These are phyloP conservation scores for Rhodosporidiobolus odoratus DNA, from an alignment of 768 basidiomycete genomes.

Conservation along the genomic window DNA sequence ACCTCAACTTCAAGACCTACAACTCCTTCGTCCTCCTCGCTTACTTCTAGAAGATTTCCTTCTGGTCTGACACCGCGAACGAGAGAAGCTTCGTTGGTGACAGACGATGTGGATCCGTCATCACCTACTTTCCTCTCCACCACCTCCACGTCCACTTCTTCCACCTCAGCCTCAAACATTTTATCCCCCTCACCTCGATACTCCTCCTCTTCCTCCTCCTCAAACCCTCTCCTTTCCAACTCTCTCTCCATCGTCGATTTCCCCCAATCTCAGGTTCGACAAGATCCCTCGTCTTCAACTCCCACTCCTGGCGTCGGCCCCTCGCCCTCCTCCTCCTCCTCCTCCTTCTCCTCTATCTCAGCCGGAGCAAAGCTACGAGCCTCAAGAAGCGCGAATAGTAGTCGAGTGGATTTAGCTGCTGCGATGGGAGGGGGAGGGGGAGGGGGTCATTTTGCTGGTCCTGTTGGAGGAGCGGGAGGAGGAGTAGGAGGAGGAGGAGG, in stretches of 20 bases:
- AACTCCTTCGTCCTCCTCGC: not conserved
- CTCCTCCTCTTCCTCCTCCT: no score
- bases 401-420: constrained; percentile 22
- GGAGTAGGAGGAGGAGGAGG: not conserved
- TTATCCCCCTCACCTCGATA: no score
- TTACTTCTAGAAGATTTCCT: constrained; percentile 4
- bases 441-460: constrained; percentile 20
- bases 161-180: no score
- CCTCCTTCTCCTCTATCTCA: no score
- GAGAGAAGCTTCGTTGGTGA: no score
- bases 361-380: constrained; percentile 28
- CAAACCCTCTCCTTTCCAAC: constrained; percentile 15
- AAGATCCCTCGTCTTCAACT: not conserved
- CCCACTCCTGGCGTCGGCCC: not conserved
- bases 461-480: not conserved
- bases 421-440: no score
- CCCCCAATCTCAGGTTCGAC: not conserved
- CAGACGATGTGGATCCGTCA: no score
- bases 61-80: no score
- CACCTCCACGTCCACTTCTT: no score
- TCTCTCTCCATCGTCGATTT: constrained; percentile 5
- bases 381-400: constrained; percentile 24
- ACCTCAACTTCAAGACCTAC: constrained; percentile 3
- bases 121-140: no score
- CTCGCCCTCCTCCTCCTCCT: not conserved